These are phyloP conservation scores for Borovskyia barvae DNA, from an alignment of 208 protist genomes.

Conservation along the genomic window DNA sequence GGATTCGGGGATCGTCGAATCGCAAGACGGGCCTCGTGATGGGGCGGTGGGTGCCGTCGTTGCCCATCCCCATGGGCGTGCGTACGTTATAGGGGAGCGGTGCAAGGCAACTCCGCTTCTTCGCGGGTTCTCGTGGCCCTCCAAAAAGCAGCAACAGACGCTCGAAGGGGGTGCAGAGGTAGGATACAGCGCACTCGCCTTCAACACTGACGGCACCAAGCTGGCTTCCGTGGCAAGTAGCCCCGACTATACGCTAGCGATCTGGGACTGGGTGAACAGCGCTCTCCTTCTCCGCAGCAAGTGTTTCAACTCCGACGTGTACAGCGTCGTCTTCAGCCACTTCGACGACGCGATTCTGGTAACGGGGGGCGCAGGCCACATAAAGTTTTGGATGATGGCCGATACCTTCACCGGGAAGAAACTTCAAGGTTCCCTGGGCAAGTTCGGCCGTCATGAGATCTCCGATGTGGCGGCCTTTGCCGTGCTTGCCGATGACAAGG, in stretches of 20 bases:
- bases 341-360: slow-evolving; percentile 91
- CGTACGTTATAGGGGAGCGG: slow-evolving; percentile 86
- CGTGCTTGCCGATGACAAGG: slow-evolving; percentile 94
- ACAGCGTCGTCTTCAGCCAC: slow-evolving; percentile 90
- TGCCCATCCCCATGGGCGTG: slow-evolving; percentile 66
- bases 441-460: slow-evolving; percentile 98
- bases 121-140: slow-evolving; percentile 84
- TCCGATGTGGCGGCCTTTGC: slow-evolving; percentile 93
- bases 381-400: slow-evolving; percentile 98
- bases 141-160: slow-evolving; percentile 36
- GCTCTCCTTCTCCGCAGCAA: slow-evolving; percentile 93
- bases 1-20: slow-evolving; percentile 42
- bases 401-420: slow-evolving; percentile 98
- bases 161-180: slow-evolving; percentile 80
- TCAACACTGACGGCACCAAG: slow-evolving; percentile 81
- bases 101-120: slow-evolving; percentile 54
- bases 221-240: slow-evolving; percentile 93
- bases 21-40: slow-evolving; percentile 46
- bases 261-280: slow-evolving; percentile 95
- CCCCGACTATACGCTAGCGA: slow-evolving; percentile 95
- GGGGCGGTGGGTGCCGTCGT: slow-evolving; percentile 63
- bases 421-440: slow-evolving; percentile 95
- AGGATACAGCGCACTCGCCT: slow-evolving; percentile 87
- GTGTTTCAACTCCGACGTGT: slow-evolving; percentile 96
- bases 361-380: slow-evolving; percentile 94